Conservation (phyloP, 176 grass and related monocot species). For the Dactylis glomerata region DNA sequence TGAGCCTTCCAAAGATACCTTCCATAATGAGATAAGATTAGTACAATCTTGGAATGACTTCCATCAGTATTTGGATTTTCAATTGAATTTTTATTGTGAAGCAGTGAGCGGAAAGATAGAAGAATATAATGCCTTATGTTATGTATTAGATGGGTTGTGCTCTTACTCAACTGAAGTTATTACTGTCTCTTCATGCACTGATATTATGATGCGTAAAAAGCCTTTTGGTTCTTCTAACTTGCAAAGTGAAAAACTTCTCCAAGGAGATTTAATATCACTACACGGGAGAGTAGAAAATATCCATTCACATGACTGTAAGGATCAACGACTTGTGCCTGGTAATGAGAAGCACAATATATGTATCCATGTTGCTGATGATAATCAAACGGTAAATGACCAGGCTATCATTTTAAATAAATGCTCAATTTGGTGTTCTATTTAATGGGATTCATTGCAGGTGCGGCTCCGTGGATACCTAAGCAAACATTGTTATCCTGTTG, state of each 20-base stretch:
- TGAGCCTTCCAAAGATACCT: slow-evolving; percentile 33
- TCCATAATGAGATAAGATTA: slow-evolving; percentile 39
- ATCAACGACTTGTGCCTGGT: slow-evolving; percentile 16
- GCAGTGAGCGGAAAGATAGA: slow-evolving; percentile 10
- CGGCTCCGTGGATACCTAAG: slow-evolving; percentile 57
- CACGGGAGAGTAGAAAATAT: slow-evolving; percentile 66
- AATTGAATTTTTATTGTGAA: slow-evolving; percentile 45
- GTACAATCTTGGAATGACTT: slow-evolving; percentile 45
- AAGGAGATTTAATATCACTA: slow-evolving; percentile 74
- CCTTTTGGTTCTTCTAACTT: slow-evolving; percentile 40
- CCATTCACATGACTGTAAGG: slow-evolving; percentile 46
- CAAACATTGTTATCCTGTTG: slow-evolving; percentile 57
- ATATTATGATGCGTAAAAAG: slow-evolving; percentile 50
- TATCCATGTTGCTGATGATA: slow-evolving; percentile 71
- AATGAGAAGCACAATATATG: slow-evolving; percentile 53
- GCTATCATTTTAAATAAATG: slow-evolving; percentile 27
- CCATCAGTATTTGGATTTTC: slow-evolving; percentile 45
- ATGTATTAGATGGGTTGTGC: slow-evolving; percentile 29
- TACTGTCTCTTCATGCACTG: slow-evolving; percentile 65
- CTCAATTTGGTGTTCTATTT: slow-evolving; percentile 27
- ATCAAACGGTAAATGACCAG: slow-evolving; percentile 57
- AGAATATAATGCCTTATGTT: slow-evolving; percentile 15
- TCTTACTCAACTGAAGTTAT: slow-evolving; percentile 47
- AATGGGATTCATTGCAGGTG: slow-evolving; percentile 53
- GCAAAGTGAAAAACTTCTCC: slow-evolving; percentile 28